Percentiles rank a stretch among this genome's conserved stretches.
Evolutionary conservation across 1,139 yeast species (phyloP).

Genomic region (Suhomyces bribrorum): DNA sequence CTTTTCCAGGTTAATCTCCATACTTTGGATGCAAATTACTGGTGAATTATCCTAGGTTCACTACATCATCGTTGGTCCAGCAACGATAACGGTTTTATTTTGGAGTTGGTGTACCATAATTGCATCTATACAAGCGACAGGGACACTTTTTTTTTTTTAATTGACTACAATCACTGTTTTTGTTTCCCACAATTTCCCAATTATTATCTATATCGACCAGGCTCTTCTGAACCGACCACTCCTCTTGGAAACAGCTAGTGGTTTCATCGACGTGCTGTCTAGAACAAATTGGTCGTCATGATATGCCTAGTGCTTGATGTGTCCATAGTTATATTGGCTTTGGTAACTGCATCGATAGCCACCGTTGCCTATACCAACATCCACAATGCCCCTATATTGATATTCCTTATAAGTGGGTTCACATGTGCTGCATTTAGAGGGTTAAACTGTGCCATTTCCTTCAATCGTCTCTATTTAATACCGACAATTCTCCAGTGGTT

Average conservation of each 20-base stretch:
- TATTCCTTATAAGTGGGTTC: constrained; percentile 9
- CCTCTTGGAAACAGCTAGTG: too few species aligned
- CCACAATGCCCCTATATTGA: constrained; percentile 4
- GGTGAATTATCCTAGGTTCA: too few species aligned
- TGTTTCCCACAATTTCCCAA: neutral
- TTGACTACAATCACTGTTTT: too few species aligned
- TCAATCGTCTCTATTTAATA: neutral
- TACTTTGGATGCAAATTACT: too few species aligned
- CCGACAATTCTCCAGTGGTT: constrained; percentile 11
- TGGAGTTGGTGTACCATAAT: too few species aligned
- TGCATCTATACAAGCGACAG: too few species aligned
- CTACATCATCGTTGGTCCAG: too few species aligned
- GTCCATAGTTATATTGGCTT: constrained; percentile 6
- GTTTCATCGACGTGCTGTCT: neutral
- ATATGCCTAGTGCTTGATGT: constrained; percentile 2
- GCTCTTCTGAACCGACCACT: too few species aligned
- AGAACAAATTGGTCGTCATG: neutral
- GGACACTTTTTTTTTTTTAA: too few species aligned
- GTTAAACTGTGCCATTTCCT: neutral
- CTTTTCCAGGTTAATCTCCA: too few species aligned
- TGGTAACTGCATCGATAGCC: constrained; percentile 6
- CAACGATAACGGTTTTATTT: too few species aligned
- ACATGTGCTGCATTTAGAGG: constrained; percentile 1
- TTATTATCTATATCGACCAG: too few species aligned
- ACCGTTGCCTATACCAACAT: constrained; percentile 3